phyloP scores from a whole-genome alignment of 495 filamentous ascomycete species.

The Penicillium cinerascens region DNA sequence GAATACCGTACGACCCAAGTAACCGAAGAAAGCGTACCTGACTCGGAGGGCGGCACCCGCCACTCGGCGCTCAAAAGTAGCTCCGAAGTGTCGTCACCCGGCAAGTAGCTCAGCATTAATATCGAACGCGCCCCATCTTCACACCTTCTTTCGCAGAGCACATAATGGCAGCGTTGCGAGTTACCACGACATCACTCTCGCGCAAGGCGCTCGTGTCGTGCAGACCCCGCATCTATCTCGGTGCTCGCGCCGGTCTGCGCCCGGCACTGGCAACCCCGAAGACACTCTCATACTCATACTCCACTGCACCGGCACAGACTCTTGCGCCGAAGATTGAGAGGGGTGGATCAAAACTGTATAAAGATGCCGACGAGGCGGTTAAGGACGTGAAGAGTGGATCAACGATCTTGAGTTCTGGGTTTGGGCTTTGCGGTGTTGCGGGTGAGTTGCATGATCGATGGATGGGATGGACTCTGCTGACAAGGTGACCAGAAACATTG shows the following conservation, averaged over 20 bases:
- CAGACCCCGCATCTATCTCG: constrained; percentile 25
- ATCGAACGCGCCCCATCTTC: constrained; percentile 4
- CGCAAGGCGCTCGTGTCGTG: constrained; percentile 24
- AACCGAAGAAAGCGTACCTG: background rate
- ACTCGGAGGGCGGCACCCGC: constrained; percentile 1
- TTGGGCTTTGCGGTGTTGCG: constrained; percentile 87
- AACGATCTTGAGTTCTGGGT: constrained; percentile 77
- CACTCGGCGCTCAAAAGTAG: constrained; percentile 42
- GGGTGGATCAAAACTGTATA: constrained; percentile 59
- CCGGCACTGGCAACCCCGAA: constrained; percentile 8
- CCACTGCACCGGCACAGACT: constrained; percentile 15
- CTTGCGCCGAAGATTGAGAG: constrained; percentile 36
- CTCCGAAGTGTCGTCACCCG: constrained; percentile 24
- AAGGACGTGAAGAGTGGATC: constrained; percentile 69
- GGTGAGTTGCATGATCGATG: constrained; percentile 16
- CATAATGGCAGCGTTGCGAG: constrained; percentile 30
- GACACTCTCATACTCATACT: constrained; percentile 26
- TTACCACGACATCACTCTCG: constrained; percentile 27
- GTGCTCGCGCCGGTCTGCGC: constrained; percentile 13
- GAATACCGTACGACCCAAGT: background rate
- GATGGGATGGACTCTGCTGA: background rate
- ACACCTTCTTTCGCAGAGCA: background rate
- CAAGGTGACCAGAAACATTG: constrained; percentile 56
- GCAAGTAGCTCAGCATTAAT: constrained; percentile 8
- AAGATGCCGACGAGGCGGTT: constrained; percentile 69